Conservation (phyloP, 208 protist genomes). For the Endotrypanum monterogeii region DNA sequence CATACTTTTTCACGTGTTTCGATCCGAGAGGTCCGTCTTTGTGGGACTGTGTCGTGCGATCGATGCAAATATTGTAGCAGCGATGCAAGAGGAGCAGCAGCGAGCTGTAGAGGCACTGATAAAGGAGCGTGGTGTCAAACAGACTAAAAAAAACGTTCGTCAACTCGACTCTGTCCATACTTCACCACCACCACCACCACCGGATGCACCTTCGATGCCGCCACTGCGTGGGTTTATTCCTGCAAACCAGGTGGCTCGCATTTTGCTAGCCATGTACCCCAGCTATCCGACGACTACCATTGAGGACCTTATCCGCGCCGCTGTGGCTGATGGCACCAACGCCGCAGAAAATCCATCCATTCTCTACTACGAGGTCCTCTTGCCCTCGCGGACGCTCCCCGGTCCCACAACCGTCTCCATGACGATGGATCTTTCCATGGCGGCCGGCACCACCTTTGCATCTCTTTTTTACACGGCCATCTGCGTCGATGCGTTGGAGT, state of each 20-base stretch:
- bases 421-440: slow-evolving; percentile 32
- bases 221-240: slow-evolving; percentile 47
- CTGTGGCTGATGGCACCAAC: slow-evolving; percentile 46
- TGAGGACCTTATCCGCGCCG: slow-evolving; percentile 55
- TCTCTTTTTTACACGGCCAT: slow-evolving; percentile 60
- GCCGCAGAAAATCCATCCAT: slow-evolving; percentile 34
- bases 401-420: slow-evolving; percentile 21
- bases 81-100: not conserved
- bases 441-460: slow-evolving; percentile 30
- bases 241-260: slow-evolving; percentile 48
- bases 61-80: slow-evolving; percentile 28
- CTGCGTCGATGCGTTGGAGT: slow-evolving; percentile 67
- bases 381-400: slow-evolving; percentile 58
- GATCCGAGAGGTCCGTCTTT: slow-evolving; percentile 48
- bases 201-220: not conserved
- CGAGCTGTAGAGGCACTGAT: not conserved
- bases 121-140: not conserved
- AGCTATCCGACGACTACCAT: slow-evolving; percentile 48
- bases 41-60: slow-evolving; percentile 49
- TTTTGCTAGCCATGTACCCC: slow-evolving; percentile 76
- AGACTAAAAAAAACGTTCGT: not conserved
- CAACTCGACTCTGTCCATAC: not conserved
- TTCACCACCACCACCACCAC: not conserved
- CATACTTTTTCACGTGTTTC: slow-evolving; percentile 58
- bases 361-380: slow-evolving; percentile 67